Evolutionary conservation across 345 rosid species (phyloP), one percentile per base, ranked within the genome.

Genomic region (Psidium friedrichsthalianum): DNA sequence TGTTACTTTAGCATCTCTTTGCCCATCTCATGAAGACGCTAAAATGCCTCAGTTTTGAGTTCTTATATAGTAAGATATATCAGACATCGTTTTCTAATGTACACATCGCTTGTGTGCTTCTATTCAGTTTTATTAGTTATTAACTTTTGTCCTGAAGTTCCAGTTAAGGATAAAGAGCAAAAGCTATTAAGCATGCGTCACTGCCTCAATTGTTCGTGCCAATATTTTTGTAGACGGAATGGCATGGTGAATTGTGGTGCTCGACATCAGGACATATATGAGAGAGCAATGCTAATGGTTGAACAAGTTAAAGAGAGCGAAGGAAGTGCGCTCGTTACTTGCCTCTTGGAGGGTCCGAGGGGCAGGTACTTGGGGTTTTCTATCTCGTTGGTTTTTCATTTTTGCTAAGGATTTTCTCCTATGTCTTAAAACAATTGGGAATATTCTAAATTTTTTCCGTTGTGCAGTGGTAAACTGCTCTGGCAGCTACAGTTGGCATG

Each of bases 211-310:
- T 27, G 40, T 58, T 27, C 53, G 2, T 83, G 27, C 84, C 15
- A 87, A 83, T 29, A 87, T 47, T 56, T 85, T 58, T 88, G 55
- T 83, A 98, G 99, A 85, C 92, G 95, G 56, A 92, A 96, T 87
- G 98, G 98, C 87, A 96, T 96, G 93, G 95, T 93, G 87, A 93
- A 94, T 44, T 98, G 97, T 89, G 99, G 99, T 86, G 90, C 90
- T 86, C 94, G 92, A 21, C 89, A 96, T 89, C 87, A 92, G 86
- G 96, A 92, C 85, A 94, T 94, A 27, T 95, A 91, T 90, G 93
- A 95, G 86, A 94, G 96, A 85, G 94, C 94, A 76, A 94, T 95
- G 96, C 90, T 90, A 51, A 89, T 95, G 44, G 98, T 94, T 86
- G 96, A 94, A 90, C 98, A 88, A 93, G 96, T 96, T 76, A 94